These are phyloP conservation scores for Pseudogymnoascus sp. DNA, from an alignment of 2,329 filamentous ascomycete species.

Conservation along the genomic window DNA sequence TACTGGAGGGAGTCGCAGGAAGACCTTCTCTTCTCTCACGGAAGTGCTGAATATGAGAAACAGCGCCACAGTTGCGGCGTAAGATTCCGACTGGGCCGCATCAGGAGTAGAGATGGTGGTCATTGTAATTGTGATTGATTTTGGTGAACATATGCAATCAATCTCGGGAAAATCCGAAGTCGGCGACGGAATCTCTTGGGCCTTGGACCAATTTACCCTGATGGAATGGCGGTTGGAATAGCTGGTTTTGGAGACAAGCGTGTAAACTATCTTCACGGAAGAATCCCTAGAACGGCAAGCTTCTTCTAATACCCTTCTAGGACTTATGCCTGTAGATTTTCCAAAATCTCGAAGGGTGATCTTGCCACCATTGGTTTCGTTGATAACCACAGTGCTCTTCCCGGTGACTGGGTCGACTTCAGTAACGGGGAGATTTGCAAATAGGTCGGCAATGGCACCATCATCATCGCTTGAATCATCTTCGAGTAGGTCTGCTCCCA, in stretches of 20 bases:
- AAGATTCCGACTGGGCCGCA: slow-evolving; percentile 76
- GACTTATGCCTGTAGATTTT: slow-evolving; percentile 68
- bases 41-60: slow-evolving; percentile 75
- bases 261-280: slow-evolving; percentile 58
- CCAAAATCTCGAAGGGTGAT: slow-evolving; percentile 75
- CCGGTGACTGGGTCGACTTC: slow-evolving; percentile 52
- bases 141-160: slow-evolving; percentile 32
- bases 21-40: slow-evolving; percentile 77
- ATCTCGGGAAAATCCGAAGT: slow-evolving; percentile 23
- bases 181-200: slow-evolving; percentile 47
- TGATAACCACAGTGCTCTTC: slow-evolving; percentile 50
- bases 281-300: slow-evolving; percentile 72
- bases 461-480: slow-evolving; percentile 47
- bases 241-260: slow-evolving; percentile 61
- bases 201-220: slow-evolving; percentile 70
- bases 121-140: slow-evolving; percentile 65
- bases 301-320: slow-evolving; percentile 73
- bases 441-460: slow-evolving; percentile 47
- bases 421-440: slow-evolving; percentile 52
- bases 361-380: slow-evolving; percentile 44
- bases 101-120: slow-evolving; percentile 65
- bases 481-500: slow-evolving; percentile 52
- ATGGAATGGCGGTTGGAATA: slow-evolving; percentile 72
- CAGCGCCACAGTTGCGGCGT: slow-evolving; percentile 70
- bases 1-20: slow-evolving; percentile 64